A percentile compares a stretch with the other conserved stretches of the same genome.
Evolutionary conservation across 306 rosid species (phyloP).

Genomic region (Phaseolus lunatus): DNA sequence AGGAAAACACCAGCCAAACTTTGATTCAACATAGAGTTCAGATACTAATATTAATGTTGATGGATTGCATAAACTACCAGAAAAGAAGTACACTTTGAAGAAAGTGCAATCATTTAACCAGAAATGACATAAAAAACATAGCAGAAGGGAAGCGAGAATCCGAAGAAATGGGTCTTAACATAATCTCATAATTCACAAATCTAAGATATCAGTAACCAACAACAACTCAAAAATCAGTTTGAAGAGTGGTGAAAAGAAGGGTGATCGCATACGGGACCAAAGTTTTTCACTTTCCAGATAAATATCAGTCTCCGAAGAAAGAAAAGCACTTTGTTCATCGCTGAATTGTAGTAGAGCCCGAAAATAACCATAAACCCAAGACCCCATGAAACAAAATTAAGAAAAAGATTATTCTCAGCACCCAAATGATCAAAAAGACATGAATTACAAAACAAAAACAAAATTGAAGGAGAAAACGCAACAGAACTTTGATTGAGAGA

Average conservation of each 20-base stretch:
- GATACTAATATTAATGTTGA: background rate
- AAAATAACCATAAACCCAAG: slow-evolving; percentile 45
- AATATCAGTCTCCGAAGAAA: background rate
- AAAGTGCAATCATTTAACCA: slow-evolving; percentile 11
- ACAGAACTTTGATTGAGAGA: background rate
- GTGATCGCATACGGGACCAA: slow-evolving; percentile 15
- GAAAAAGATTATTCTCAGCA: slow-evolving; percentile 22
- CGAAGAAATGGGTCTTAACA: slow-evolving; percentile 2
- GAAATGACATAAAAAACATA: background rate
- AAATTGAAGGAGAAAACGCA: background rate
- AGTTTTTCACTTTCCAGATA: background rate
- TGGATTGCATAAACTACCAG: slow-evolving; percentile 6
- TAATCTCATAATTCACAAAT: slow-evolving; percentile 34
- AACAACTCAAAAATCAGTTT: slow-evolving; percentile 32
- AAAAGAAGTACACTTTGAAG: background rate
- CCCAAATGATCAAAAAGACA: slow-evolving; percentile 33
- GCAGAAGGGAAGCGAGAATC: background rate
- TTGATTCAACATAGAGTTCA: slow-evolving; percentile 3
- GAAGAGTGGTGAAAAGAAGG: background rate
- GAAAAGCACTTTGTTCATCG: background rate
- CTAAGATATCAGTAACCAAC: slow-evolving; percentile 21
- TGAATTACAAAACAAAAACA: slow-evolving; percentile 36
- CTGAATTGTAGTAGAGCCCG: slow-evolving; percentile 26
- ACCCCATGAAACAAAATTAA: slow-evolving; percentile 28
- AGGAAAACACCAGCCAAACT: slow-evolving; percentile 15